phyloP scores from a whole-genome alignment of 2,329 filamentous ascomycete genomes.

The Pseudogymnoascus pannorum region DNA sequence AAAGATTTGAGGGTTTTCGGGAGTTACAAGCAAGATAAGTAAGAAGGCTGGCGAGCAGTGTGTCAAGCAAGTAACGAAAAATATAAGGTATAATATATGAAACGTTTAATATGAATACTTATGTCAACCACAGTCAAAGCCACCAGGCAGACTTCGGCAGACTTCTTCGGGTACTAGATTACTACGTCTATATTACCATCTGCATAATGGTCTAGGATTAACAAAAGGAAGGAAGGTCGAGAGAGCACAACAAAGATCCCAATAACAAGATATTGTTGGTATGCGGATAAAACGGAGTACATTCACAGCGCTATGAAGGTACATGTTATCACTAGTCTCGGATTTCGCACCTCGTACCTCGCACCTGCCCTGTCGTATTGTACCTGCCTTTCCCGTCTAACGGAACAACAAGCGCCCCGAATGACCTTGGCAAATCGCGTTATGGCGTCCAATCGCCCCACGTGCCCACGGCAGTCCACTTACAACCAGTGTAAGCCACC shows the following conservation, averaged over 20 bases:
- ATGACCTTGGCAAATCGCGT: neutral
- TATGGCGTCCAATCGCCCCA: neutral
- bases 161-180: too few species aligned
- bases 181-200: too few species aligned
- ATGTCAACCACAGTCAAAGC: too few species aligned
- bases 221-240: too few species aligned
- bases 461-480: neutral
- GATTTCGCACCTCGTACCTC: neutral
- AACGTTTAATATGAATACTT: neutral
- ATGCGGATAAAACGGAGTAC: too few species aligned
- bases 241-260: neutral
- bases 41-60: neutral
- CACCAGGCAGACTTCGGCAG: too few species aligned
- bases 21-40: neutral
- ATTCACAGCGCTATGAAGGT: too few species aligned
- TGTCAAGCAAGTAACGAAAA: too few species aligned
- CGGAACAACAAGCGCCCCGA: slow-evolving; percentile 1
- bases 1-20: neutral
- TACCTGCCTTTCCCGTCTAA: slow-evolving; percentile 4
- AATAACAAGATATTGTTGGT: too few species aligned
- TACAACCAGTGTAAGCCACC: neutral
- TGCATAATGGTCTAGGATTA: too few species aligned
- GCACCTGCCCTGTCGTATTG: neutral
- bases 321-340: slow-evolving; percentile 25
- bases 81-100: neutral